Evolutionary conservation across 2,329 filamentous ascomycete species (phyloP), one percentile per base, ranked within the genome.

Genomic region (Trichoderma brevicompactum): DNA sequence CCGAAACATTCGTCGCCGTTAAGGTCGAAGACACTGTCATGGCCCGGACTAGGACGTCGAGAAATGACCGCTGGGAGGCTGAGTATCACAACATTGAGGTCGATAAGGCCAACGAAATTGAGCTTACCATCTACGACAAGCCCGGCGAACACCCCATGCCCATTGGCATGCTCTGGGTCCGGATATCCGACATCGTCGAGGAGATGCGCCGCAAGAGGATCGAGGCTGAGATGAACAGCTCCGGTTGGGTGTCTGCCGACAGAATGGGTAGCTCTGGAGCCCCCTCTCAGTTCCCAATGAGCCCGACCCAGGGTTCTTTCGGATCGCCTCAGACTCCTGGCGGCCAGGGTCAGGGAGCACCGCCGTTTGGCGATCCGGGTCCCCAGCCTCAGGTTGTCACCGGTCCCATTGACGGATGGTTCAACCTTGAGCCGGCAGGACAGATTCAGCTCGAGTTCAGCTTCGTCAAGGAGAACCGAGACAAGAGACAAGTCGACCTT

Each of bases 191-290:
- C 76, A 96, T 99, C 70, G 92, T 93, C 1, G 95, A 99, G 76
- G 95, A 99, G 78, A 94, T 99, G 85, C 90, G 95, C 75, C 89
- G 94, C 68, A 98, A 98, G 84, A 96, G 91, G 81, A 96, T 99
- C 68, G 95, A 99, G 79, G 91, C 92, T 13, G 95, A 99, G 75
- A 92, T 97, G 75, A 96, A 94, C 77, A 91, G 89, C 73, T 93
- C 92, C 50, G 95, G 94, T 61, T 99, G 95, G 95, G 94, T 97
- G 61, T 97, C 95, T 69, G 95, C 95, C 60, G 95, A 98, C 77
- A 92, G 94, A 74, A 96, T 98, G 92, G 91, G 87, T 53, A 88
- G 86, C 68, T 77, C 78, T 1, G 68, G 73, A 9, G 79, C 82
- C 15, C 69, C 83, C 44, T 65, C 71, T 13, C 87, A 89, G 72